Conservation (phyloP, 2,329 filamentous ascomycete species). For the Aspergillus sp. region DNA sequence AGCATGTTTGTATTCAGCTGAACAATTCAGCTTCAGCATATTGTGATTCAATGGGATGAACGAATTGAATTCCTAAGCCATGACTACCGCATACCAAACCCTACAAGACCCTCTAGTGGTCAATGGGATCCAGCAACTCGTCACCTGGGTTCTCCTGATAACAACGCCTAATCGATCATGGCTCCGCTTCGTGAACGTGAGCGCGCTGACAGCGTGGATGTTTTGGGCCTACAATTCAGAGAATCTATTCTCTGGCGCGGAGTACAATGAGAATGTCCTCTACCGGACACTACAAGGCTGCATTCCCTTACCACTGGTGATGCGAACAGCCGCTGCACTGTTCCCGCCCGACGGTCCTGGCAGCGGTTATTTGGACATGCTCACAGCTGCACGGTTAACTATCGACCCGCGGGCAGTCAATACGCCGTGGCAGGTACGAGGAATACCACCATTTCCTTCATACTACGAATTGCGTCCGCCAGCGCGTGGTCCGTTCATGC, state of each 20-base stretch:
- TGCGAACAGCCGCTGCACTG: not conserved
- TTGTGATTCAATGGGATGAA: not conserved
- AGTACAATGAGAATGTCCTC: not conserved
- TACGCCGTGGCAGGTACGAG: not conserved
- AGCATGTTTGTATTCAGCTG: not conserved
- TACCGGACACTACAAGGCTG: not conserved
- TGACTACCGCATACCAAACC: no score
- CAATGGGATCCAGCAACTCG: not conserved
- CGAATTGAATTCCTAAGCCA: no score
- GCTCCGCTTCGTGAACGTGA: not conserved
- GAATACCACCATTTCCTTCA: not conserved
- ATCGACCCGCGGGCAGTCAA: not conserved
- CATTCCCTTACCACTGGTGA: not conserved
- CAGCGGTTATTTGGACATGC: not conserved
- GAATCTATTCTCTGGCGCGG: constrained; percentile 2
- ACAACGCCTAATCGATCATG: not conserved
- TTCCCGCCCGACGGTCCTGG: not conserved
- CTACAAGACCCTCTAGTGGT: not conserved
- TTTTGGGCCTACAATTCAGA: not conserved
- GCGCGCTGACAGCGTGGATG: not conserved
- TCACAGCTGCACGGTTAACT: not conserved
- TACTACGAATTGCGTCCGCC: not conserved
- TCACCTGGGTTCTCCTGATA: not conserved
- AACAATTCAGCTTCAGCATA: not conserved
- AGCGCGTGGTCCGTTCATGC: not conserved